Conservation (phyloP, 2,329 filamentous ascomycete genomes). For the Septoria petroselini region DNA sequence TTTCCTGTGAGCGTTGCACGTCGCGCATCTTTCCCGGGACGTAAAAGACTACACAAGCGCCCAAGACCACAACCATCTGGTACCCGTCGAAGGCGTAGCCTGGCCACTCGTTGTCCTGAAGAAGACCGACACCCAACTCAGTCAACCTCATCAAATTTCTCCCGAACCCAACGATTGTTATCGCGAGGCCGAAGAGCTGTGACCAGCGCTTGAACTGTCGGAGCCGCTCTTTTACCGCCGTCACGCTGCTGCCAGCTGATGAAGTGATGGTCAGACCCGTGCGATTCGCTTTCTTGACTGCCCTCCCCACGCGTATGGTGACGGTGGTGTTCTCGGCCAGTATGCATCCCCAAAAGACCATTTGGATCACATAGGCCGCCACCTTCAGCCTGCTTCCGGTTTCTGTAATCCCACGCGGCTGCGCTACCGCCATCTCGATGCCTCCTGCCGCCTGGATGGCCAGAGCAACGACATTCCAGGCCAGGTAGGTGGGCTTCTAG, state of each 20-base stretch:
- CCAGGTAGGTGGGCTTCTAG: conserved; percentile 7
- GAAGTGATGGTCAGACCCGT: background rate
- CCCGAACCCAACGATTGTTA: conserved; percentile 12
- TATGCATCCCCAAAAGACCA: conserved; percentile 15
- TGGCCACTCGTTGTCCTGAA: conserved; percentile 17
- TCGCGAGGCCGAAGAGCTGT: conserved; percentile 18
- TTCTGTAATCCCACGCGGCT: background rate
- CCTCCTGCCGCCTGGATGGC: conserved; percentile 8
- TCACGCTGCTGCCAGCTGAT: background rate
- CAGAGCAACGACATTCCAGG: conserved; percentile 1
- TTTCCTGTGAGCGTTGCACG: background rate
- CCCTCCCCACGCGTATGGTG: background rate
- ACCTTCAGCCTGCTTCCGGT: conserved; percentile 8
- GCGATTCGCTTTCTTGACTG: background rate
- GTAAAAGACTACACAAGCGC: conserved; percentile 14
- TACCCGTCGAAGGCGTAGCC: conserved; percentile 19
- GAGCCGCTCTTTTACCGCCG: conserved; percentile 9
- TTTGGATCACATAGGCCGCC: conserved; percentile 12
- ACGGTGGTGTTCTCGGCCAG: conserved; percentile 12
- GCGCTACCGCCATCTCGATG: background rate
- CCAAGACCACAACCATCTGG: conserved; percentile 19
- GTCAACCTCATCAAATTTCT: conserved; percentile 19
- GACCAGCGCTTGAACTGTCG: conserved; percentile 11
- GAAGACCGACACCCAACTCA: conserved; percentile 10
- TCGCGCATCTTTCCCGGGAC: conserved; percentile 15